Evolutionary conservation across 345 rosid genomes (phyloP), one percentile per base, ranked within the genome.

Genomic region (Moricandia moricandioides): DNA sequence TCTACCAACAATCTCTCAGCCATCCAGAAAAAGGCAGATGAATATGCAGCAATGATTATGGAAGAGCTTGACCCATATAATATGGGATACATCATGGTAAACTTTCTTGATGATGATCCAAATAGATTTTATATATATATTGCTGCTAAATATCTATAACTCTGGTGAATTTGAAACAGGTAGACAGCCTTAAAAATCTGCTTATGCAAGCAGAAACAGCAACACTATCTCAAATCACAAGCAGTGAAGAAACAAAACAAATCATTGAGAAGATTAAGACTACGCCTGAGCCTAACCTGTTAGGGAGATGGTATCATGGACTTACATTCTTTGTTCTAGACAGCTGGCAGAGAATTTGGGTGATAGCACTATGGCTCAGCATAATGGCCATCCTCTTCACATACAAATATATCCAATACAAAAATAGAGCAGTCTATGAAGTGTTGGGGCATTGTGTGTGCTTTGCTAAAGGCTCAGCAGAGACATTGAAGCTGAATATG

Each of bases 21-120:
- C 33, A 85, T 90, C 57, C 87, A 90, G 76, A 75, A 82, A 37
- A 89, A 82, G 76, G 86, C 96, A 57, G 84, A 81, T 76, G 96
- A 90, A 72, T 90, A 90, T 81, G 88, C 96, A 39, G 85, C 91
- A 13, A 80, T 90, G 82, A 90, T 90, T 63, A 85, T 90, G 96
- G 96, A 90, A 71, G 92, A 84, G 66, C 77, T 90, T 67, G 96
- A 90, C 73, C 92, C 91, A 10, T 79, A 85, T 12, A 49, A 84
- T 18, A 79, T 67, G 1, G 96, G 96, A 72, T 84, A 85, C 79
- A 86, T 90, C 73, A 82, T 83, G 96, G 96, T 90, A 85, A 80
- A 9, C 18, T 18, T 30, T 62, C 30, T 45, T 57, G 35, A 71
- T 65, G 3, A 65, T 65, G 9, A 55, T 55, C 60, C 27, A 6